These are phyloP conservation scores for Ramaria sp. DNA, from an alignment of 768 basidiomycete species.

Conservation along the genomic window DNA sequence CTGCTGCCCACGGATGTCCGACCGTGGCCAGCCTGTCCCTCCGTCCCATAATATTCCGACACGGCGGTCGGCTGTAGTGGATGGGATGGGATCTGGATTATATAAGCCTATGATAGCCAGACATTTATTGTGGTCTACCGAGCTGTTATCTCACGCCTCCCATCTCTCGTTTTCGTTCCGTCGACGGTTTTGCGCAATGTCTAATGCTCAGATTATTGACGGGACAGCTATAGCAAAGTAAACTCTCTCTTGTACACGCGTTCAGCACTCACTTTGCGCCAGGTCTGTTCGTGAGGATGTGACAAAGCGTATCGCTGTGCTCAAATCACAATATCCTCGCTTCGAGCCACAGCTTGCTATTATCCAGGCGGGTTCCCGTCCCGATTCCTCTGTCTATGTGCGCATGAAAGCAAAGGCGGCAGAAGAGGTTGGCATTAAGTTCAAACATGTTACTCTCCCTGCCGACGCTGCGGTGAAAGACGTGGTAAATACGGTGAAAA, in stretches of 20 bases:
- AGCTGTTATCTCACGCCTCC: neutral
- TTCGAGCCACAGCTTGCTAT: conserved; percentile 89
- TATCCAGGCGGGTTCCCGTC: conserved; percentile 86
- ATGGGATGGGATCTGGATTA: too few species aligned
- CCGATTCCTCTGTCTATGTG: conserved; percentile 87
- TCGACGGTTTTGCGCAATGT: conserved; percentile 16
- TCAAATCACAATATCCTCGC: conserved; percentile 64
- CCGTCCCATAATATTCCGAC: too few species aligned
- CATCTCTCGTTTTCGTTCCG: neutral
- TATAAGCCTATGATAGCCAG: neutral
- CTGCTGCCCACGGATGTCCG: too few species aligned
- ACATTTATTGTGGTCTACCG: neutral
- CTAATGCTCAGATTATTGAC: conserved; percentile 55
- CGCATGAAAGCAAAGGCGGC: conserved; percentile 98
- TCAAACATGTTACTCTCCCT: conserved; percentile 69
- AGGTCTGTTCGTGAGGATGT: conserved; percentile 78
- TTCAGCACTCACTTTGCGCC: conserved; percentile 11
- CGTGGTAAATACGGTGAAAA: conserved; percentile 65
- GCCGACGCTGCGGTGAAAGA: conserved; percentile 61
- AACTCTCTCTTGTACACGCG: conserved; percentile 1
- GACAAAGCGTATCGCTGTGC: conserved; percentile 51
- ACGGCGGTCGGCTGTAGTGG: too few species aligned
- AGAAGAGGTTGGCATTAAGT: conserved; percentile 84
- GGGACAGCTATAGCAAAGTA: conserved; percentile 82
- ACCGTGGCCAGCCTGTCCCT: too few species aligned